Percentiles rank a stretch among this genome's conserved stretches.
Evolutionary conservation across 495 filamentous ascomycete genomes (phyloP).

Genomic region (Parathielavia appendiculata): DNA sequence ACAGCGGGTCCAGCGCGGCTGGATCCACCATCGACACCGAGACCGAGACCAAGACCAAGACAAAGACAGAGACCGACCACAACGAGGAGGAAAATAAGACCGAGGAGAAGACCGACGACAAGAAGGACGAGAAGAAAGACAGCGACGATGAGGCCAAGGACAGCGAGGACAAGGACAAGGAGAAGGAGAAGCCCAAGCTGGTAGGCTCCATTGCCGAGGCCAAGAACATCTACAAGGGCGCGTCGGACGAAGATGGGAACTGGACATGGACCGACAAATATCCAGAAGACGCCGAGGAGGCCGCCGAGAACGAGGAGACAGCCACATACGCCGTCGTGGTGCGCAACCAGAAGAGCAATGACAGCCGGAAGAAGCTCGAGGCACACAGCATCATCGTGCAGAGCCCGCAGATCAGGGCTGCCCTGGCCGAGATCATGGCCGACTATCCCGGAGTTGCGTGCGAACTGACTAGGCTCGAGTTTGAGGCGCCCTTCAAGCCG

Average conservation of each 20-base stretch:
- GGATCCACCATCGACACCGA: slow-evolving; percentile 12
- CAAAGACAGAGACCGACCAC: slow-evolving; percentile 8
- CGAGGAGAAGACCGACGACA: slow-evolving; percentile 7
- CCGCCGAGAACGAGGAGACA: slow-evolving; percentile 37
- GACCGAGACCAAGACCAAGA: slow-evolving; percentile 3
- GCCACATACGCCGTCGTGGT: slow-evolving; percentile 32
- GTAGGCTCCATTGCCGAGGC: slow-evolving; percentile 31
- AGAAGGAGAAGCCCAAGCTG: slow-evolving; percentile 20
- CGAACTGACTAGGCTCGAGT: slow-evolving; percentile 54
- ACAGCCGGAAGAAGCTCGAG: slow-evolving; percentile 56
- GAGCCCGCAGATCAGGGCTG: slow-evolving; percentile 55
- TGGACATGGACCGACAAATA: slow-evolving; percentile 41
- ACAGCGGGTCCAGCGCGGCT: slow-evolving; percentile 13
- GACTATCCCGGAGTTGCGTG: slow-evolving; percentile 62
- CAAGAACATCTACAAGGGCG: slow-evolving; percentile 38
- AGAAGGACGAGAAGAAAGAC: slow-evolving; percentile 9
- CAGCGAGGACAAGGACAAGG: slow-evolving; percentile 8
- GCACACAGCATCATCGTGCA: slow-evolving; percentile 62
- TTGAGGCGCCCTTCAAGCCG: slow-evolving; percentile 55
- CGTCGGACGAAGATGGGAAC: slow-evolving; percentile 30
- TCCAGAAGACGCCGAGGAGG: slow-evolving; percentile 34
- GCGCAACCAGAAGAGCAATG: slow-evolving; percentile 35
- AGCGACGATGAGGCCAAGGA: slow-evolving; percentile 8
- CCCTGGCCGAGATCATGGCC: slow-evolving; percentile 51
- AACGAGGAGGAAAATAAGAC: slow-evolving; percentile 11